Conservation (phyloP, 169 alveolate genomes). For the Eimeria necatrix region DNA sequence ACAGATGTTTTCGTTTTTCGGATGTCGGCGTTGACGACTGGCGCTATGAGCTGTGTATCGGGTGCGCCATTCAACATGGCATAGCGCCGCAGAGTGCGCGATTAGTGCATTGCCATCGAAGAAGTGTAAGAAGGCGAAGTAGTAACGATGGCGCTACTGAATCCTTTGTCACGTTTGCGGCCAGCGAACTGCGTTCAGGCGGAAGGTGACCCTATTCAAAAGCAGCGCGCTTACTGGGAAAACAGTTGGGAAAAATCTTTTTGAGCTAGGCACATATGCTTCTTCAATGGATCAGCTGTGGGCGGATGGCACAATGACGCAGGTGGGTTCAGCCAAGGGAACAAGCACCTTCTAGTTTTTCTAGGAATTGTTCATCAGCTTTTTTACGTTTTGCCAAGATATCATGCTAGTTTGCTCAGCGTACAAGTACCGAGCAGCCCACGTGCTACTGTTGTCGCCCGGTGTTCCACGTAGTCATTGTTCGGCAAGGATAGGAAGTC, state of each 20-base stretch:
- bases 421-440: too few relatives aligned
- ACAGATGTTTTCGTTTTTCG: conserved; percentile 71
- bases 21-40: conserved; percentile 64
- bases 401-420: neutral
- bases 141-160: neutral
- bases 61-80: conserved; percentile 11
- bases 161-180: neutral
- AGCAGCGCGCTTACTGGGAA: conserved; percentile 67
- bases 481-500: too few relatives aligned
- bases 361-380: neutral
- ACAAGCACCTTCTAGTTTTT: neutral
- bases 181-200: neutral
- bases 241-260: conserved; percentile 65
- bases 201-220: conserved; percentile 63
- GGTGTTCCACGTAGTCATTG: too few relatives aligned
- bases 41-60: conserved; percentile 78
- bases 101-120: too few relatives aligned
- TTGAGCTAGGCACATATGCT: conserved; percentile 76
- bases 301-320: conserved; percentile 80
- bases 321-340: conserved; percentile 5
- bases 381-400: neutral
- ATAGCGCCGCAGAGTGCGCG: too few relatives aligned
- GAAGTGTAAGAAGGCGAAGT: neutral
- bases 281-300: conserved; percentile 73
- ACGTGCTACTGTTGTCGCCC: too few relatives aligned